Percentiles rank a stretch among this genome's conserved stretches.
phyloP scores from a whole-genome alignment of 305 asterid genomes.

The Fraxinus velutina region DNA sequence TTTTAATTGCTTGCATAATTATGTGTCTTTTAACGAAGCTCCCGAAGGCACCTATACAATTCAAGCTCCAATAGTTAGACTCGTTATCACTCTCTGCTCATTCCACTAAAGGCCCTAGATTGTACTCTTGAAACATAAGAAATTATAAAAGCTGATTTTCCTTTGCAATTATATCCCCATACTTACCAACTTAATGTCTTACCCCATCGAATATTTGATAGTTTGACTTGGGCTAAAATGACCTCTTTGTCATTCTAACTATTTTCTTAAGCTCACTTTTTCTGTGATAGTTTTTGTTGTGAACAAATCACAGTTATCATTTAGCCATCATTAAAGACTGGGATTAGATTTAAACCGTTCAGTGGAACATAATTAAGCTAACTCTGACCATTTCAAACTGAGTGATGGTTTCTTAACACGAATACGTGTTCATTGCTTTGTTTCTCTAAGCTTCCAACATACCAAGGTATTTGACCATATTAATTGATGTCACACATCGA shows the following conservation, averaged over 20 bases:
- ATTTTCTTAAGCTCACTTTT: background rate
- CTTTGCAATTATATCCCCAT: background rate
- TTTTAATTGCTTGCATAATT: too few species aligned
- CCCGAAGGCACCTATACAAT: background rate
- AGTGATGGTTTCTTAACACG: background rate
- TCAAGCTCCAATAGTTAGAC: background rate
- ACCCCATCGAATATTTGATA: background rate
- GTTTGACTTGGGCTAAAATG: background rate
- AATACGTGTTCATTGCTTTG: background rate
- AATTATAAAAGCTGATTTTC: background rate
- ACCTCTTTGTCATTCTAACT: background rate
- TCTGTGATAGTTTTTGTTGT: background rate
- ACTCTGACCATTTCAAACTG: background rate
- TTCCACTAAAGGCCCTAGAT: background rate
- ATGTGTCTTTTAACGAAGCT: background rate
- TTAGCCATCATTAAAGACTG: background rate
- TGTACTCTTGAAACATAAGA: too few species aligned
- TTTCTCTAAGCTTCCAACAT: background rate
- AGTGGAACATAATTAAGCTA: background rate
- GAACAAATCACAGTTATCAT: background rate
- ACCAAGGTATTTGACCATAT: background rate
- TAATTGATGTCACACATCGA: background rate
- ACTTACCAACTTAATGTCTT: background rate
- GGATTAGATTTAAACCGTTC: background rate
- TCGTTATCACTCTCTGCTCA: background rate